Conservation (phyloP, 257 asterid species). For the Capsicum baccatum region DNA sequence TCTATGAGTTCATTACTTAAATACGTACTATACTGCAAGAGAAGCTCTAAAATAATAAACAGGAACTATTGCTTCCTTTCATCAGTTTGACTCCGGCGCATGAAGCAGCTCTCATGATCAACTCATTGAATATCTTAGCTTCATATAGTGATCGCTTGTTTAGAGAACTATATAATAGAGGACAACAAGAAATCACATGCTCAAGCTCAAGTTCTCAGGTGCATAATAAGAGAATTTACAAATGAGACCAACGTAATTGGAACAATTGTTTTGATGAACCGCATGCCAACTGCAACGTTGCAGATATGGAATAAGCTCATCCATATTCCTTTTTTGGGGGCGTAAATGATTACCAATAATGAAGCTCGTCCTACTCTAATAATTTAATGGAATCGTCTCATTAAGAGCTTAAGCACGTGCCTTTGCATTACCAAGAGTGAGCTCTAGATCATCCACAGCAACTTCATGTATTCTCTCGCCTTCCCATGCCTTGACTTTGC, state of each 20-base stretch:
- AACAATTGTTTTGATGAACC: not conserved
- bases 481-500: conserved; percentile 34
- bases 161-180: conserved; percentile 24
- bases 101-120: not conserved
- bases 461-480: conserved; percentile 34
- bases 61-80: conserved; percentile 3
- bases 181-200: not conserved
- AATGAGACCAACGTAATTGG: not conserved
- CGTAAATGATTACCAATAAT: not conserved
- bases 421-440: conserved; percentile 31
- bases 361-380: not conserved
- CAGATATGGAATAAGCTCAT: conserved; percentile 10
- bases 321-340: not conserved
- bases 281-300: not conserved
- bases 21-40: not conserved
- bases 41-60: not conserved
- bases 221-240: conserved; percentile 25
- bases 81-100: not conserved
- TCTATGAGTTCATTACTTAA: not conserved
- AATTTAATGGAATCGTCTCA: not conserved
- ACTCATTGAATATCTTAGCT: not conserved
- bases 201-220: not conserved
- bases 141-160: not conserved
- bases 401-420: conserved; percentile 22
- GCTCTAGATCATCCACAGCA: conserved; percentile 35